phyloP scores from a whole-genome alignment of 139 green algal genomes.

The Edaphochlamys debaryana region DNA sequence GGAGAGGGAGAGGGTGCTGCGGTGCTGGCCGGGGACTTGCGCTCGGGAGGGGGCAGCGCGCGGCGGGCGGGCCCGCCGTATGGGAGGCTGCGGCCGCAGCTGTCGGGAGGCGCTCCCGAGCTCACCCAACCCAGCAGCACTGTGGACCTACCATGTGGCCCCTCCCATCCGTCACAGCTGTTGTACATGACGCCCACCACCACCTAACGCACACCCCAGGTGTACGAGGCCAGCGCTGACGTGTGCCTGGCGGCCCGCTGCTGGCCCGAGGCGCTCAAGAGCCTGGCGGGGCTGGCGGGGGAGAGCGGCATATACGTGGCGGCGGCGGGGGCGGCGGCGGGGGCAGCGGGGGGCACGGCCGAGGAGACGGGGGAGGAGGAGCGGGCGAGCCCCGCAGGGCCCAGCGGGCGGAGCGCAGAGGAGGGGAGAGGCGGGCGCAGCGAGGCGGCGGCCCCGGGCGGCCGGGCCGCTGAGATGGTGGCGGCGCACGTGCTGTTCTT shows the following conservation, averaged over 20 bases:
- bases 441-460: background rate
- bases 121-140: no score
- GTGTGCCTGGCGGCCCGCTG: constrained; percentile 6
- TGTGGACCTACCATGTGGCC: no score
- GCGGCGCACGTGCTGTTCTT: constrained; percentile 15
- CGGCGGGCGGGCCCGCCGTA: no score
- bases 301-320: background rate
- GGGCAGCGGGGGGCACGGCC: background rate
- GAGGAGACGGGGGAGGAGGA: background rate
- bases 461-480: background rate
- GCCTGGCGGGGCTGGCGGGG: background rate
- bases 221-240: constrained; percentile 32
- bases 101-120: no score
- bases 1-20: no score
- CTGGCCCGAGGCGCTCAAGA: constrained; percentile 37
- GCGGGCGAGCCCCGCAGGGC: background rate
- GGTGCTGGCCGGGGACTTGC: background rate
- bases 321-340: background rate
- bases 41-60: background rate
- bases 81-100: no score
- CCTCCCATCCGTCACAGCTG: no score
- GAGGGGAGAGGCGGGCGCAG: background rate
- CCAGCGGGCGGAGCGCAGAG: background rate
- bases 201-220: background rate
- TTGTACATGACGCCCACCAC: no score